Conservation (phyloP, 139 green algal species). For the Chlamydomonas sphaeroides region DNA sequence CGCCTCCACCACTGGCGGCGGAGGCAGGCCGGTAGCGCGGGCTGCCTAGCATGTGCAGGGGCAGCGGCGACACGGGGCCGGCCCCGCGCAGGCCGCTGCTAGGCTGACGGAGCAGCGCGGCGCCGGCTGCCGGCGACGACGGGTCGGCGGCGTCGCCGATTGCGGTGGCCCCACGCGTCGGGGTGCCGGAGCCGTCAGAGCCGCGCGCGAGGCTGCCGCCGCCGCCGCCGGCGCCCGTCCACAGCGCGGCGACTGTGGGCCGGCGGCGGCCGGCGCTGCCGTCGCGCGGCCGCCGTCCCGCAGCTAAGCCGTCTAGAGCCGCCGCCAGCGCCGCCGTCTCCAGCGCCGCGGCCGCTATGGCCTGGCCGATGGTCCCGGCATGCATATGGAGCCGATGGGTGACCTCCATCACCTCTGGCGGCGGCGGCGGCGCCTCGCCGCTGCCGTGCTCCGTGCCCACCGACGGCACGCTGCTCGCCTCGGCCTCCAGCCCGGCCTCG, state of each 20-base stretch:
- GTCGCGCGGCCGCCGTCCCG: background rate
- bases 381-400: conserved; percentile 16
- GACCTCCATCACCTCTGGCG: conserved; percentile 2
- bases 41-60: background rate
- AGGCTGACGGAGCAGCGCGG: background rate
- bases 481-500: background rate
- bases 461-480: background rate
- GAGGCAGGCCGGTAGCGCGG: no score
- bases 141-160: background rate
- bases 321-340: conserved; percentile 29
- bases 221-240: background rate
- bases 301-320: conserved; percentile 8
- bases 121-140: no score
- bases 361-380: conserved; percentile 15
- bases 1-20: no score
- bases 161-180: no score
- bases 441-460: background rate
- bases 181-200: no score
- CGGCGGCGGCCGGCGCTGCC: background rate
- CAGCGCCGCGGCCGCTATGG: conserved; percentile 25
- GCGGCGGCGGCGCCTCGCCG: background rate
- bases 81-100: background rate
- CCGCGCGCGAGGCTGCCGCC: background rate
- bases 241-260: background rate
- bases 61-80: background rate